phyloP scores from a whole-genome alignment of 2,329 filamentous ascomycete genomes.

The Penicillium freii region DNA sequence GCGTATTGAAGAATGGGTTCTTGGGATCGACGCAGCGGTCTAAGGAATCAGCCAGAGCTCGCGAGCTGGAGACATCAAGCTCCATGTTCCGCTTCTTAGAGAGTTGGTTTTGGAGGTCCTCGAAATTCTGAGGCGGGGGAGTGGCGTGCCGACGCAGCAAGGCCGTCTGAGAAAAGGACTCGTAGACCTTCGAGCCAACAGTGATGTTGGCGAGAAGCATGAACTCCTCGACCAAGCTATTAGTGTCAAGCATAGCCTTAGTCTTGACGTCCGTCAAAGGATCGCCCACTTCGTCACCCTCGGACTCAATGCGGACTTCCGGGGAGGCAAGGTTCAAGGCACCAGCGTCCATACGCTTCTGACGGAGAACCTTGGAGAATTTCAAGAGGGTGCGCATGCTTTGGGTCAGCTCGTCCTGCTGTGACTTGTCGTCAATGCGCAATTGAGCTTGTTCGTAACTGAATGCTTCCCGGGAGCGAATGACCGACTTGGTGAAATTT shows the following conservation, averaged over 20 bases:
- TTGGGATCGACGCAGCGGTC: slow-evolving; percentile 75
- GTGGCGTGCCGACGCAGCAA: slow-evolving; percentile 88
- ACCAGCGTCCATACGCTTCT: slow-evolving; percentile 94
- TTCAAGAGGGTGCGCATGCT: slow-evolving; percentile 84
- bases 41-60: slow-evolving; percentile 88
- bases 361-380: slow-evolving; percentile 87
- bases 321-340: slow-evolving; percentile 95
- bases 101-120: slow-evolving; percentile 87
- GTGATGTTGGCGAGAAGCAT: slow-evolving; percentile 98
- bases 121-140: slow-evolving; percentile 93
- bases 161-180: slow-evolving; percentile 90
- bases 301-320: slow-evolving; percentile 92
- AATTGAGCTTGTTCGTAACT: slow-evolving; percentile 96
- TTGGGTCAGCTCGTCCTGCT: slow-evolving; percentile 83
- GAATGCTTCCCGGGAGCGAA: slow-evolving; percentile 93
- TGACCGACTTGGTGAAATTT: slow-evolving; percentile 97
- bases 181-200: slow-evolving; percentile 85
- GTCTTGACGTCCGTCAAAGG: slow-evolving; percentile 89
- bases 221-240: slow-evolving; percentile 97
- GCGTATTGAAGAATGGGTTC: slow-evolving; percentile 97
- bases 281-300: slow-evolving; percentile 93
- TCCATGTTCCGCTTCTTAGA: slow-evolving; percentile 80
- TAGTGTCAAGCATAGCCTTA: slow-evolving; percentile 89
- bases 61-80: slow-evolving; percentile 79
- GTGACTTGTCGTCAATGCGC: slow-evolving; percentile 83